phyloP scores from a whole-genome alignment of 306 rosid genomes.

The Corylus americana region DNA sequence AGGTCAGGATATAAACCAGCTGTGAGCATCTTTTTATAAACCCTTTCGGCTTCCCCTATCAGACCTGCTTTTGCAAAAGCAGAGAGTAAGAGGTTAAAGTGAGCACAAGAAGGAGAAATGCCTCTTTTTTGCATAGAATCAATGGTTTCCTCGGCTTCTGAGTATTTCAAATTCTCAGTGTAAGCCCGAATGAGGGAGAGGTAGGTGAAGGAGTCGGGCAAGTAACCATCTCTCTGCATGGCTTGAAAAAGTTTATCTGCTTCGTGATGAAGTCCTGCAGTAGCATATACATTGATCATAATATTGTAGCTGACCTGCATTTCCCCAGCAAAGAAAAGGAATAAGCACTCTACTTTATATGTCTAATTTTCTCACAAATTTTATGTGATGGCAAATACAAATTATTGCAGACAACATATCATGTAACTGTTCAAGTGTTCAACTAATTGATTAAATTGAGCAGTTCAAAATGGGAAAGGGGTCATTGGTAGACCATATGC shows the following conservation, averaged over 20 bases:
- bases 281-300: constrained; percentile 79
- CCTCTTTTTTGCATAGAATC: constrained; percentile 60
- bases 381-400: constrained; percentile 7
- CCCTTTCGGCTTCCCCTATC: constrained; percentile 68
- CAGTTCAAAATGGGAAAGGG: not conserved
- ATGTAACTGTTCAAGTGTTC: not conserved
- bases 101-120: constrained; percentile 65
- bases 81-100: constrained; percentile 61
- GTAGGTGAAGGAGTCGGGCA: constrained; percentile 74
- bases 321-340: constrained; percentile 29
- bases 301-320: constrained; percentile 88
- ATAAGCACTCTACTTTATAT: constrained; percentile 23
- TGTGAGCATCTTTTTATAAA: constrained; percentile 47
- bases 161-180: constrained; percentile 54
- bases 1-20: constrained; percentile 67
- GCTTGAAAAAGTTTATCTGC: constrained; percentile 60
- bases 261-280: constrained; percentile 64
- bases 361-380: constrained; percentile 6
- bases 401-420: not conserved
- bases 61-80: constrained; percentile 65
- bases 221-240: constrained; percentile 62
- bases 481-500: not conserved
- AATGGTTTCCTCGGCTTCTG: constrained; percentile 67
- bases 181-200: constrained; percentile 73
- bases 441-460: not conserved